Evolutionary conservation across 768 basidiomycete species (phyloP).

Genomic region (Collybia sp.): DNA sequence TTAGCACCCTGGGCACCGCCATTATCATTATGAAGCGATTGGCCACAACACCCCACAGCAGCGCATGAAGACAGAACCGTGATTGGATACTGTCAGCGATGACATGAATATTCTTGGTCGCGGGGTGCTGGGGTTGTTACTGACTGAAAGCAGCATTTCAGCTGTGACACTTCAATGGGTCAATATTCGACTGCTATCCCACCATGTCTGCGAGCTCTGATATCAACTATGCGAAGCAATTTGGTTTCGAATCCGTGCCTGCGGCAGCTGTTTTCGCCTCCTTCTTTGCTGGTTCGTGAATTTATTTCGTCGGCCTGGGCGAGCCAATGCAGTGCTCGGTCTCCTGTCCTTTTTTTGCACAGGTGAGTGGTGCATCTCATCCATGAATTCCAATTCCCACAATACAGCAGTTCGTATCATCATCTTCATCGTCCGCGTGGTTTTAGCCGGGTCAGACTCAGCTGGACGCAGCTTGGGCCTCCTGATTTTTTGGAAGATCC

Average conservation of each 20-base stretch:
- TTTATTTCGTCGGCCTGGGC: conserved; percentile 17
- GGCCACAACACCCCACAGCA: too few species aligned
- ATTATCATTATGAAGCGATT: too few species aligned
- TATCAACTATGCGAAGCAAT: conserved; percentile 26
- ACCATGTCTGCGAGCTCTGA: not conserved
- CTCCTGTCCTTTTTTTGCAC: conserved; percentile 30
- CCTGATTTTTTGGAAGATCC: conserved; percentile 31
- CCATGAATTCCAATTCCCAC: not conserved
- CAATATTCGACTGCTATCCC: too few species aligned
- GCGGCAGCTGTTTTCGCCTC: conserved; percentile 31
- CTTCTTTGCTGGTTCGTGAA: conserved; percentile 20
- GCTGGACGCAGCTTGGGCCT: conserved; percentile 25
- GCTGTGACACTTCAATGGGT: too few species aligned
- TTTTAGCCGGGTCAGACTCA: conserved; percentile 23
- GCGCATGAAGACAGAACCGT: too few species aligned
- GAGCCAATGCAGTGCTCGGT: conserved; percentile 28
- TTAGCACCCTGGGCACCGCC: too few species aligned
- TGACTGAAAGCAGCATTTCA: too few species aligned
- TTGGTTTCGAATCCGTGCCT: conserved; percentile 28
- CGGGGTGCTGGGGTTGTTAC: too few species aligned
- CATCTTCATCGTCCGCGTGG: conserved; percentile 34
- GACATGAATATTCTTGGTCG: too few species aligned
- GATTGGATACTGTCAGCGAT: too few species aligned
- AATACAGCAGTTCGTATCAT: conserved; percentile 29
- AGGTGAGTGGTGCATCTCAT: conserved; percentile 20